Evolutionary conservation across 2,329 filamentous ascomycete genomes (phyloP), one percentile per base, ranked within the genome.

Genomic region (Aspergillus aculeatus): DNA sequence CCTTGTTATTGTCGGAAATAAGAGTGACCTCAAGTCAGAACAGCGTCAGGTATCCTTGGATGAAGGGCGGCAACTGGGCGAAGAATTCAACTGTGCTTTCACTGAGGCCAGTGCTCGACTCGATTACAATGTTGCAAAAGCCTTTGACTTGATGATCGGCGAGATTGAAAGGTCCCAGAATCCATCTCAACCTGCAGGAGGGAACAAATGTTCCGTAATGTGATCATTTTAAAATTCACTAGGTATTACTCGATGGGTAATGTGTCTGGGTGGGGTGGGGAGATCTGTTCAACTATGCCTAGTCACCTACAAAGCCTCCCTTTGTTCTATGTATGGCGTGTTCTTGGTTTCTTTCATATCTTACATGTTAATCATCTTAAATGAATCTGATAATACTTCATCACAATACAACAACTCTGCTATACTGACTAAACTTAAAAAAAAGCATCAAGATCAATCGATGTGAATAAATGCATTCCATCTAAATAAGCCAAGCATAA

Each of bases 131-230:
- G 95, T 99, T 52, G 83, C 84, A 68, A 93, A 92, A 77, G 91
- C 92, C 2, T 99, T 99, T 73, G 94, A 98, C 78, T 83, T 96
- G 64, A 89, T 99, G 81, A 92, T 99, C 69, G 91, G 85, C 52
- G 91, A 98, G 81, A 93, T 99, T 64, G 95, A 99, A 79, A 96
- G 96, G 79, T 88, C 89, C 26, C 90, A 96, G 78, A 96, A 96
- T 73, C 93, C 94, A 1, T 88, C 88, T 70, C 91, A 96, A 78
- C 89, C 92, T 7, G 82, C 91, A 26, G 89, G 87, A 58, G 89
- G 89, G 58, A 86, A 86, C 69, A 96, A 96, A 79, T 98, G 95
- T 76, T 69, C 76, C 58, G 75, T 97, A 68, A 98, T 99, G 95
- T 99, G 82, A 84, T 69, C 51, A 7, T 44, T 44, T 5, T 44